These are phyloP conservation scores for Fusarium anguioides DNA, from an alignment of 2,329 filamentous ascomycete species.

Conservation along the genomic window DNA sequence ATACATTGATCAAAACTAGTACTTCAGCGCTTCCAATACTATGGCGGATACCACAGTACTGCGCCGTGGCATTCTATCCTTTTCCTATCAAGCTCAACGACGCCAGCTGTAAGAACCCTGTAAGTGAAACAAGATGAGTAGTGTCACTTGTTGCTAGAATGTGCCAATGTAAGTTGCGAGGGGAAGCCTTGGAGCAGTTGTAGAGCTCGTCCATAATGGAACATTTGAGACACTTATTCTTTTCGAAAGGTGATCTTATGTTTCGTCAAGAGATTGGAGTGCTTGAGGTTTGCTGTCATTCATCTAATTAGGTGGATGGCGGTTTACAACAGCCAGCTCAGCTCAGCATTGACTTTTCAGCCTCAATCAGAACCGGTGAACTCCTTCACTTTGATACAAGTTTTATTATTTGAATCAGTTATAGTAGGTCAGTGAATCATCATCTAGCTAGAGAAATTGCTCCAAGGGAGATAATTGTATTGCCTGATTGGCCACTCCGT, in stretches of 20 bases:
- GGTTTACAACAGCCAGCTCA: too few relatives aligned
- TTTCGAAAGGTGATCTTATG: neutral
- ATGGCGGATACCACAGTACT: too few relatives aligned
- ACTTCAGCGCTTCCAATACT: too few relatives aligned
- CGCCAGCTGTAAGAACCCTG: neutral
- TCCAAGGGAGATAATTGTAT: slow-evolving; percentile 9
- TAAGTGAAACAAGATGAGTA: neutral
- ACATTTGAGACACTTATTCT: neutral
- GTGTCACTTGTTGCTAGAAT: neutral
- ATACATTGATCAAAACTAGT: too few relatives aligned
- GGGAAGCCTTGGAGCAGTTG: neutral
- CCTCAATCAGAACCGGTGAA: too few relatives aligned
- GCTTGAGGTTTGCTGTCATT: neutral
- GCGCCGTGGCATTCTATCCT: too few relatives aligned
- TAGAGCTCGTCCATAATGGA: neutral
- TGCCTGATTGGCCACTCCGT: slow-evolving; percentile 7
- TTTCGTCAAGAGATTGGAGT: neutral
- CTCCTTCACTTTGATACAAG: too few relatives aligned
- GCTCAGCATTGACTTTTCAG: too few relatives aligned
- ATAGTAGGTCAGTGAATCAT: too few relatives aligned
- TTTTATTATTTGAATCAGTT: too few relatives aligned
- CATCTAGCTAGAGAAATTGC: too few relatives aligned
- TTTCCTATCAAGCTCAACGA: neutral
- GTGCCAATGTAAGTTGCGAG: neutral
- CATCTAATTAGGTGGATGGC: too few relatives aligned